phyloP scores from a whole-genome alignment of 1,284 basidiomycete species.

The Salmacisia buchloeana region DNA sequence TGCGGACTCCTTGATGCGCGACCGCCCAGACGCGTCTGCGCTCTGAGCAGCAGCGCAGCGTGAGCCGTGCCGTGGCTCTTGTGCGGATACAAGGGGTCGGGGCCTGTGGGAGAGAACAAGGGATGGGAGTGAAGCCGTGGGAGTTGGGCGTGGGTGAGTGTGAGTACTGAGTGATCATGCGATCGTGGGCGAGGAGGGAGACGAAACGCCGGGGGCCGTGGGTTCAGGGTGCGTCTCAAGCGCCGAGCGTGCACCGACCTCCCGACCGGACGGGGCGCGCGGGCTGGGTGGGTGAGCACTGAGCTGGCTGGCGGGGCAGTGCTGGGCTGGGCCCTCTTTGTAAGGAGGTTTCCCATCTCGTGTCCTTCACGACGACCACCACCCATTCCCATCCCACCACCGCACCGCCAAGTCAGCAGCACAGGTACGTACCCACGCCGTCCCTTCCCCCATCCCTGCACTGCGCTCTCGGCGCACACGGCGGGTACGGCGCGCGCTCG shows the following conservation, averaged over 20 bases:
- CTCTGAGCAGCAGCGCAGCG: too few species aligned
- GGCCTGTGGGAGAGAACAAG: too few species aligned
- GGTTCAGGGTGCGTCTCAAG: slow-evolving; percentile 4
- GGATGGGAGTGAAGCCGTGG: background rate
- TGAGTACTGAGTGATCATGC: too few species aligned
- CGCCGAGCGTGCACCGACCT: too few species aligned
- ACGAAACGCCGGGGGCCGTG: too few species aligned
- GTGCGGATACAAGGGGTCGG: too few species aligned
- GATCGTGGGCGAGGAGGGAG: background rate
- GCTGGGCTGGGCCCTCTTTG: background rate
- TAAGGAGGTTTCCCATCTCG: background rate
- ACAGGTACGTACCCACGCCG: background rate
- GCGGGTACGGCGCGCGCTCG: too few species aligned
- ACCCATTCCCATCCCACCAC: background rate
- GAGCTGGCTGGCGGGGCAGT: background rate
- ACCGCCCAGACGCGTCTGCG: too few species aligned
- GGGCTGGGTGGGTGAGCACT: background rate
- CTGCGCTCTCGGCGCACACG: background rate
- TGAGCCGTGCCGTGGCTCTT: too few species aligned
- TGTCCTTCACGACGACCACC: background rate
- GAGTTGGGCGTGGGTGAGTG: background rate
- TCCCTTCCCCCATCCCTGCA: background rate
- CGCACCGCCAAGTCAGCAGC: background rate
- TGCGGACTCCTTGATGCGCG: too few species aligned
- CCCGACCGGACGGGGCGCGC: too few species aligned